Conservation (phyloP, 495 filamentous ascomycete genomes). For the Parathielavia hyrcaniae region DNA sequence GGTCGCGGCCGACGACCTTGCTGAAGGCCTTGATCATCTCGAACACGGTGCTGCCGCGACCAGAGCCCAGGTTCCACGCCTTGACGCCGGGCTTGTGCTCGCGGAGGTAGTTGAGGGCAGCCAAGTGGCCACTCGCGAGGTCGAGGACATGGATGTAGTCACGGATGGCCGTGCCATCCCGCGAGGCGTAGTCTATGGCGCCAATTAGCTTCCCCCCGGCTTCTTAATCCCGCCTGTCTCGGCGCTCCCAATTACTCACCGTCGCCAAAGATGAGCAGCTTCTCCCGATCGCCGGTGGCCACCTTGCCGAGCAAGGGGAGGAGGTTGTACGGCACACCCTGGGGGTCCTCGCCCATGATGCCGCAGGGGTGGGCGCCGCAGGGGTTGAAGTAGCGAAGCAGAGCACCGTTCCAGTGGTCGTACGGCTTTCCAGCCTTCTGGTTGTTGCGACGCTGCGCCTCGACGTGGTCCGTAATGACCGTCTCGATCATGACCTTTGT, state of each 20-base stretch:
- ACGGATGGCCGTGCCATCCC: constrained; percentile 70
- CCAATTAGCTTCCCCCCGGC: background rate
- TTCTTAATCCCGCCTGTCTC: background rate
- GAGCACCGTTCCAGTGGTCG: constrained; percentile 84
- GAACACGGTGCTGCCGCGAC: constrained; percentile 88
- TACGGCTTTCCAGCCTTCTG: constrained; percentile 70
- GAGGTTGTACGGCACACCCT: constrained; percentile 92
- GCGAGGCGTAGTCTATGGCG: constrained; percentile 75
- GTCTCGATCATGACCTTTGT: constrained; percentile 88
- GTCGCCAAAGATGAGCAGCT: constrained; percentile 88
- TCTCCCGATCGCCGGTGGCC: constrained; percentile 88
- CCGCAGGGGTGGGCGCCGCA: constrained; percentile 90
- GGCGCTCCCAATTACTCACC: constrained; percentile 49
- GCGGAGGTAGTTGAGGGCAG: constrained; percentile 87
- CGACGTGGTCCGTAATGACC: constrained; percentile 85
- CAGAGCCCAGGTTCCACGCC: constrained; percentile 97
- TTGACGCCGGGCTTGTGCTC: constrained; percentile 83
- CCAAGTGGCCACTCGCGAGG: constrained; percentile 80
- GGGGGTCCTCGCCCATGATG: constrained; percentile 97
- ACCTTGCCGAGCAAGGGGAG: constrained; percentile 92
- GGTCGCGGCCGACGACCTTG: constrained; percentile 70
- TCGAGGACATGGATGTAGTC: constrained; percentile 84
- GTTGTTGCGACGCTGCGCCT: constrained; percentile 76
- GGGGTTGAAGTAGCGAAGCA: constrained; percentile 97
- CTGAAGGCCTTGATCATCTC: constrained; percentile 97